These are phyloP conservation scores for Paxillus ammoniavirescens DNA, from an alignment of 768 basidiomycete species.

Conservation along the genomic window DNA sequence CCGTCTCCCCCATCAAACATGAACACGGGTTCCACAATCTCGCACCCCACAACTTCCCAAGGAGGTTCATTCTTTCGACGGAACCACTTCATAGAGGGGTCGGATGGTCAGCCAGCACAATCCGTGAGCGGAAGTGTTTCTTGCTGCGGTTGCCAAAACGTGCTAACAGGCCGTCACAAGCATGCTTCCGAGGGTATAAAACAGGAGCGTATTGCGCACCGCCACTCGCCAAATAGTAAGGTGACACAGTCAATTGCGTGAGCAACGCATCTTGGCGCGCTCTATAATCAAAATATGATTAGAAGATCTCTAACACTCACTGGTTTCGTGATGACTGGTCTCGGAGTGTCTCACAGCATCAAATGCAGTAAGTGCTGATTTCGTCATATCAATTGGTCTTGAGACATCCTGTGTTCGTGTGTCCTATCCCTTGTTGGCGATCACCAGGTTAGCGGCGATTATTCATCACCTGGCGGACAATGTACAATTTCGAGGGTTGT, in stretches of 20 bases:
- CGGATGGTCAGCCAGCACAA: constrained; percentile 13
- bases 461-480: background rate
- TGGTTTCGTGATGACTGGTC: background rate
- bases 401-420: background rate
- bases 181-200: constrained; percentile 18
- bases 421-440: background rate
- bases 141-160: constrained; percentile 11
- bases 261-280: background rate
- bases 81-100: constrained; percentile 37
- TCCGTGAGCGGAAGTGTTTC: constrained; percentile 9
- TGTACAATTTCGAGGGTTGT: background rate
- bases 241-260: background rate
- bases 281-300: constrained; percentile 6
- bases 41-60: constrained; percentile 78
- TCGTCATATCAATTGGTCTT: background rate
- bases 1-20: constrained; percentile 62
- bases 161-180: constrained; percentile 6
- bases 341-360: background rate
- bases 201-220: constrained; percentile 10
- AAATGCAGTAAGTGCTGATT: background rate
- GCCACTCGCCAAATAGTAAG: constrained; percentile 15
- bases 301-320: background rate
- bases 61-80: constrained; percentile 53
- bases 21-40: constrained; percentile 60
- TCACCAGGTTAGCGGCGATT: background rate